Evolutionary conservation across 1,139 yeast genomes (phyloP), one percentile per base, ranked within the genome.

Genomic region (Pichia sp.): DNA sequence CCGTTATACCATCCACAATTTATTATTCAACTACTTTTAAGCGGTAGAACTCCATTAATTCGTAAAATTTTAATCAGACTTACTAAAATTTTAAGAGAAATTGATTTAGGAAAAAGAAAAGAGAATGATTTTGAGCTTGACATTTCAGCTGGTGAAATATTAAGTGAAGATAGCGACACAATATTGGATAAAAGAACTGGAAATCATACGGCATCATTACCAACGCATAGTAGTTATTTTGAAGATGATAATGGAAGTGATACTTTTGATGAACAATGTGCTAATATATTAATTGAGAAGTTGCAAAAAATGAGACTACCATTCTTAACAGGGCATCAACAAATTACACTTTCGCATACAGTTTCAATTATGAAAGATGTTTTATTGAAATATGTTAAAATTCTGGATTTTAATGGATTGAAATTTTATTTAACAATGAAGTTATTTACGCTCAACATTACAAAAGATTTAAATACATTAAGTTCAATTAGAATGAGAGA

Each of bases 1-100:
- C 97, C 98, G 0, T 71, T 90, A 1, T 93, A 87, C 62, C 98
- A 93, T 63, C 99, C 99, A 0, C 96, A 90, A 66, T 77, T 89
- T 55, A 70, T 93, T 44, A 84, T 90, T 48, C 97, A 91, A 65
- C 73, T 85, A 5, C 67, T 91, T 19, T 84, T 85, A 62, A 79
- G 81, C 61, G 84, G 83, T 38, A 83, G 85, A 59, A 60, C 77
- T 13, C 69, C 71, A 6, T 64, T 83, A 5, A 95, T 83, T 1
- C 76, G 81, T 56, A 76, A 73, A 42, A 74, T 91, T 1, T 63
- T 91, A 29, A 70, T 79, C 6, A 69, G 73, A 19, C 70, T 91
- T 44, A 79, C 80, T 54, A 67, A 76, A 22, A 70, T 68, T 29
- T 65, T 84, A 42, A 69, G 95, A 54, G 77, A 76, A 49, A 69